Evolutionary conservation across 169 alveolate species (phyloP).

Genomic region (Theileria annulata): DNA sequence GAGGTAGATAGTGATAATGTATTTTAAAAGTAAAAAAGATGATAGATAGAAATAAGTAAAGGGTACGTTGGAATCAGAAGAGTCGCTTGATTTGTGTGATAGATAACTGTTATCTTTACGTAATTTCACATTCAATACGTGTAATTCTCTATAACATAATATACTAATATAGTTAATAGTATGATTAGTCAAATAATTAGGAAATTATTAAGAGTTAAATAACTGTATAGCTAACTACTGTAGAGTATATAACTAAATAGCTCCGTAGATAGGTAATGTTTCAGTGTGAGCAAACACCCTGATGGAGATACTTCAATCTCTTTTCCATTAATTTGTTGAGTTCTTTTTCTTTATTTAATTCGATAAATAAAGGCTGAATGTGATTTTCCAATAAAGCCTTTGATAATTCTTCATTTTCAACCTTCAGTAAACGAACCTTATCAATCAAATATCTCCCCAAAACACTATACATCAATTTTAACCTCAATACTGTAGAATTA

Average conservation of each 20-base stretch:
- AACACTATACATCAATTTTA: conserved; percentile 16
- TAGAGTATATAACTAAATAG: neutral
- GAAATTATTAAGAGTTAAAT: too few species aligned
- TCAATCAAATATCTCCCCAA: conserved; percentile 49
- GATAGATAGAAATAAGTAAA: neutral
- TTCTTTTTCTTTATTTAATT: conserved; percentile 51
- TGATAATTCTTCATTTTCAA: conserved; percentile 58
- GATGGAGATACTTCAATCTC: conserved; percentile 25
- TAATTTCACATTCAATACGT: conserved; percentile 27
- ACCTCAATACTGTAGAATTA: neutral
- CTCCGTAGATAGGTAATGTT: neutral
- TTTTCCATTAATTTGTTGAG: conserved; percentile 36
- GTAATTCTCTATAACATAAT: neutral
- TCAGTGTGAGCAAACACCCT: neutral
- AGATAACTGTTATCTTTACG: conserved; percentile 21
- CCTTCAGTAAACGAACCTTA: conserved; percentile 21
- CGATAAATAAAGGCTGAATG: conserved; percentile 56
- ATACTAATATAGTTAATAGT: neutral
- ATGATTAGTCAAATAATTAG: neutral
- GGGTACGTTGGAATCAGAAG: neutral
- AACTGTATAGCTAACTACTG: too few species aligned
- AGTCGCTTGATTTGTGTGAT: neutral
- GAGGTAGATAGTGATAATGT: neutral
- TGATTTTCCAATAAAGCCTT: conserved; percentile 38
- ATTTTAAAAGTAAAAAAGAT: too few species aligned